Conservation (phyloP, 495 filamentous ascomycete species). For the Tuber umbilicatum region DNA sequence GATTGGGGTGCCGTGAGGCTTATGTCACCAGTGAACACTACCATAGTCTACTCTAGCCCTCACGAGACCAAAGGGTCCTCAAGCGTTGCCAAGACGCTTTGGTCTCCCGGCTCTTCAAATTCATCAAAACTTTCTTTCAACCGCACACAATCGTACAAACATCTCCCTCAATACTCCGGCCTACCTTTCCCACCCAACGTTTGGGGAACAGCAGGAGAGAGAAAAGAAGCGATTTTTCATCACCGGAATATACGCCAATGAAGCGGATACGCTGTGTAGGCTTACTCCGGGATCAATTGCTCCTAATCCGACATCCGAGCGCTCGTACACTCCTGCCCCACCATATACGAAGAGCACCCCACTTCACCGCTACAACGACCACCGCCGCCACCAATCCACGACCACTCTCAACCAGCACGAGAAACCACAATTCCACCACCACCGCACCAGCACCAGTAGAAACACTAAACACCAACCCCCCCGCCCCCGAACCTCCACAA, state of each 20-base stretch:
- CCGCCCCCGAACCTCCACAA: not conserved
- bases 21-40: not conserved
- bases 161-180: not conserved
- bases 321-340: constrained; percentile 16
- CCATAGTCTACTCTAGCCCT: too few relatives aligned
- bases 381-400: not conserved
- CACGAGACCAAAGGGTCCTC: not conserved
- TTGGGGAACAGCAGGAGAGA: not conserved
- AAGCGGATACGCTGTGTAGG: constrained; percentile 28
- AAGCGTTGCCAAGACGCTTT: constrained; percentile 16
- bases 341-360: constrained; percentile 10
- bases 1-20: not conserved
- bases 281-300: constrained; percentile 30
- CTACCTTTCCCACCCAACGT: not conserved
- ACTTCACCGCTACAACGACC: not conserved
- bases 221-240: not conserved
- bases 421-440: not conserved
- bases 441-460: not conserved
- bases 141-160: not conserved
- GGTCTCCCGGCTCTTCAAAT: constrained; percentile 26
- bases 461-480: not conserved
- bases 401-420: constrained; percentile 20
- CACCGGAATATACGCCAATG: constrained; percentile 16
- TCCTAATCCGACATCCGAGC: constrained; percentile 9
- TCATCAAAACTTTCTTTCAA: constrained; percentile 21